Evolutionary conservation across 345 rosid species (phyloP).

Genomic region (Lagerstroemia speciosa): DNA sequence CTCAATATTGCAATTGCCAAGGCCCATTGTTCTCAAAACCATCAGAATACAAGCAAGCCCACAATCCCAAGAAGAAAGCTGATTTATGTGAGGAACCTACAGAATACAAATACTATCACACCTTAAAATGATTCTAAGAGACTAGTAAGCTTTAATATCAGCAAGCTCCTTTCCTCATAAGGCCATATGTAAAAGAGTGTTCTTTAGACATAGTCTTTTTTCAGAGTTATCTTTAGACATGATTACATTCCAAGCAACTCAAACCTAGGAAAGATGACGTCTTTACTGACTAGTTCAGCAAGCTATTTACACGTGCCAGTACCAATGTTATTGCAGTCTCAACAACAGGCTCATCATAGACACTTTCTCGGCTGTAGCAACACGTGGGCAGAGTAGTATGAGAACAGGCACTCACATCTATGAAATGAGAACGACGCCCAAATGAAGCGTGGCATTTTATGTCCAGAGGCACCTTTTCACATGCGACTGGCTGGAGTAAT

Average conservation of each 20-base stretch:
- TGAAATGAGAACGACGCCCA: slow-evolving; percentile 30
- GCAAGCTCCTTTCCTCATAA: neutral
- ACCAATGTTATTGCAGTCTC: neutral
- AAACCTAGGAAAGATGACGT: neutral
- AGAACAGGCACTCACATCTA: slow-evolving; percentile 34
- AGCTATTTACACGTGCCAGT: too few species aligned
- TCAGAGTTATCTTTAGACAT: too few species aligned
- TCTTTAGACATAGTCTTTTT: neutral
- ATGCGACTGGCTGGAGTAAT: slow-evolving; percentile 16
- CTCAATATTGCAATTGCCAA: slow-evolving; percentile 40
- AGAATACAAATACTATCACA: neutral
- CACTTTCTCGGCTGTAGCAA: too few species aligned
- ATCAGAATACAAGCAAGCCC: slow-evolving; percentile 89
- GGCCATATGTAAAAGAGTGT: neutral
- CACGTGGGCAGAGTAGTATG: neutral
- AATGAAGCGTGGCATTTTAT: slow-evolving; percentile 18
- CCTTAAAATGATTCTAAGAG: neutral
- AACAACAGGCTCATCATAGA: neutral
- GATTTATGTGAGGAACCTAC: slow-evolving; percentile 80
- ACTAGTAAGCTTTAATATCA: neutral
- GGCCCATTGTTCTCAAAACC: slow-evolving; percentile 71
- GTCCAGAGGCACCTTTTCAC: slow-evolving; percentile 19
- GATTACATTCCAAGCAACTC: neutral
- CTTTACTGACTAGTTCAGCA: too few species aligned
- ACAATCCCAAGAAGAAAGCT: slow-evolving; percentile 84